Evolutionary conservation across 768 basidiomycete genomes (phyloP).

Genomic region (Crucibulum laeve): DNA sequence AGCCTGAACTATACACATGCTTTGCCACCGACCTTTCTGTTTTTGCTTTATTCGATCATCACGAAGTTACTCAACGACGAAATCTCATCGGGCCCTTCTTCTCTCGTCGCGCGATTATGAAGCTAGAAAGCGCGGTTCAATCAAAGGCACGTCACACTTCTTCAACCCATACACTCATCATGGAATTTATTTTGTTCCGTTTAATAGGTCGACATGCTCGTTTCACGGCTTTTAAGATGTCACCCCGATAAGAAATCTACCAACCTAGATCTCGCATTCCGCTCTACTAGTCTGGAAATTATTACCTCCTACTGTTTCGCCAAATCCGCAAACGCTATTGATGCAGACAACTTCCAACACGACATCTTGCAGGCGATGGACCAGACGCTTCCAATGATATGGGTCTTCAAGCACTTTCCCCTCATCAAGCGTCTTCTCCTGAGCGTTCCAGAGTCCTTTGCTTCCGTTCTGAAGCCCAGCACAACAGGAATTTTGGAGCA

Average conservation of each 20-base stretch:
- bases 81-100: constrained; percentile 35
- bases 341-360: constrained; percentile 26
- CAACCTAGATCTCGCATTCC: constrained; percentile 34
- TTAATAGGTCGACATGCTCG: constrained; percentile 27
- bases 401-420: constrained; percentile 33
- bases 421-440: constrained; percentile 23
- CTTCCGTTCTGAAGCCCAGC: constrained; percentile 28
- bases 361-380: constrained; percentile 29
- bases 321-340: constrained; percentile 22
- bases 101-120: constrained; percentile 32
- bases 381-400: constrained; percentile 29
- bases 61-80: constrained; percentile 27
- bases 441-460: constrained; percentile 26
- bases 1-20: constrained; percentile 28
- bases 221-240: constrained; percentile 21
- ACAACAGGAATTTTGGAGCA: constrained; percentile 29
- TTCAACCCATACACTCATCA: not conserved
- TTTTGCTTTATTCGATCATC: constrained; percentile 27
- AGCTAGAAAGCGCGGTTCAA: constrained; percentile 29
- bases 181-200: not conserved
- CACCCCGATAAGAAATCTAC: constrained; percentile 15
- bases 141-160: constrained; percentile 22
- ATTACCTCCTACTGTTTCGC: constrained; percentile 36
- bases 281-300: constrained; percentile 32
- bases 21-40: constrained; percentile 33